Percentiles rank a stretch among this genome's conserved stretches.
phyloP scores from a whole-genome alignment of 129 eudicot species.

The Cynara cardunculus region DNA sequence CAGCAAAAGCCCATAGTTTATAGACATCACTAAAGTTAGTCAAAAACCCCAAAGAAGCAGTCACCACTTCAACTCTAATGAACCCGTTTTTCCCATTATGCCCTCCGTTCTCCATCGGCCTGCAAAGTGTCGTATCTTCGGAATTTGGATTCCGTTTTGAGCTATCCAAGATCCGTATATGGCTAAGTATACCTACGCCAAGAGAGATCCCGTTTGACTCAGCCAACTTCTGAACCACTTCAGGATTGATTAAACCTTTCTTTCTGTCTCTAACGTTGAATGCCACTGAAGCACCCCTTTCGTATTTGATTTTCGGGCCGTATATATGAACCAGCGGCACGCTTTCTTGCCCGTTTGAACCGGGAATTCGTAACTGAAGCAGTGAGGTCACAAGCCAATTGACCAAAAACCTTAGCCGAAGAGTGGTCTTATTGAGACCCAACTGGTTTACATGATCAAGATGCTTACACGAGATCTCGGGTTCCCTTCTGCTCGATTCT shows the following conservation, averaged over 20 bases:
- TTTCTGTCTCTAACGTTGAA: constrained; percentile 73
- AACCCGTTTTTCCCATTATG: constrained; percentile 78
- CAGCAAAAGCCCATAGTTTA: constrained; percentile 91
- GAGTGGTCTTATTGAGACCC: constrained; percentile 93
- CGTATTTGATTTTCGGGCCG: constrained; percentile 95
- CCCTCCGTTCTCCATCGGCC: constrained; percentile 78
- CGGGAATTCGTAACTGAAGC: constrained; percentile 71
- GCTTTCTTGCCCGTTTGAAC: constrained; percentile 43
- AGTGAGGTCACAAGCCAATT: constrained; percentile 98
- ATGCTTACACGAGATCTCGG: constrained; percentile 89
- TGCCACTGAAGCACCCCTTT: constrained; percentile 96
- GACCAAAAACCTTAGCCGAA: constrained; percentile 75
- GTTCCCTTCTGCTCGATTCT: constrained; percentile 82
- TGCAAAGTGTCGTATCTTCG: constrained; percentile 79
- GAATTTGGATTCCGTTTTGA: constrained; percentile 49
- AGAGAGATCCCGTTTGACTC: constrained; percentile 78
- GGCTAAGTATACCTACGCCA: constrained; percentile 90
- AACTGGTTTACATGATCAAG: constrained; percentile 90
- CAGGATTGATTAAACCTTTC: constrained; percentile 74
- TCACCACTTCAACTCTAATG: constrained; percentile 86
- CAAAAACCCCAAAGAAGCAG: constrained; percentile 92
- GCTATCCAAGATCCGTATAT: constrained; percentile 63
- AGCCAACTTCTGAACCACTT: constrained; percentile 75
- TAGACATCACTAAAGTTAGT: constrained; percentile 89
- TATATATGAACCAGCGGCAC: constrained; percentile 76